Percentiles rank a stretch among this genome's conserved stretches.
phyloP scores from a whole-genome alignment of 2,329 filamentous ascomycete genomes.

The Ascochyta pisi region DNA sequence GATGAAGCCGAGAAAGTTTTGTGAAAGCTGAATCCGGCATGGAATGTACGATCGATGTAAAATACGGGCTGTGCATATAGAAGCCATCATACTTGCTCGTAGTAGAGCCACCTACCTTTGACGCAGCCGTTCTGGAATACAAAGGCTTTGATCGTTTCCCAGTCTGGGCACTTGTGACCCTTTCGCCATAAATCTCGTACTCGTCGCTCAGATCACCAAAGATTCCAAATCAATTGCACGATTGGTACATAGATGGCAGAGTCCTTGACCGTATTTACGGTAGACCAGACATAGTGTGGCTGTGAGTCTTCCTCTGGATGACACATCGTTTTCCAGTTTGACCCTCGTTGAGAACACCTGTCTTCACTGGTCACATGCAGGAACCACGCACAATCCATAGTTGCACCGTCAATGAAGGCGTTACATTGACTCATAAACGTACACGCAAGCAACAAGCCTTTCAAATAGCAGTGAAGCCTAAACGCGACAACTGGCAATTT shows the following conservation, averaged over 20 bases:
- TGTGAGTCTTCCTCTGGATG: neutral
- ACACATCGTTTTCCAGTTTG: neutral
- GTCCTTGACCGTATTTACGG: no score
- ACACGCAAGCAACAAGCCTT: neutral
- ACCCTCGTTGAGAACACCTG: neutral
- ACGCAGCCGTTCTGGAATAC: neutral
- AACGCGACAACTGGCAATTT: neutral
- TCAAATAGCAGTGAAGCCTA: neutral
- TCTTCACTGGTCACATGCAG: neutral
- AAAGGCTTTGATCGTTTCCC: neutral
- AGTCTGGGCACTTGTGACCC: no score
- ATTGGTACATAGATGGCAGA: no score
- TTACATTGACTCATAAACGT: neutral
- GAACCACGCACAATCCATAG: neutral
- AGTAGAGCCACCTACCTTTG: neutral
- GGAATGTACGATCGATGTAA: slow-evolving; percentile 4
- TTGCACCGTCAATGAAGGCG: neutral
- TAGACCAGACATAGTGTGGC: neutral
- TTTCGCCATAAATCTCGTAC: no score
- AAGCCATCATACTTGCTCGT: neutral
- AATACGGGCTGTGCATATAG: slow-evolving; percentile 2
- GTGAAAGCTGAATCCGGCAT: slow-evolving; percentile 15
- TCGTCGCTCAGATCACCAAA: no score
- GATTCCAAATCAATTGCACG: no score
- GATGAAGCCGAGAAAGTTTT: slow-evolving; percentile 85